Conservation (phyloP, 1,284 basidiomycete genomes). For the Pseudozyma hubeiensis region DNA sequence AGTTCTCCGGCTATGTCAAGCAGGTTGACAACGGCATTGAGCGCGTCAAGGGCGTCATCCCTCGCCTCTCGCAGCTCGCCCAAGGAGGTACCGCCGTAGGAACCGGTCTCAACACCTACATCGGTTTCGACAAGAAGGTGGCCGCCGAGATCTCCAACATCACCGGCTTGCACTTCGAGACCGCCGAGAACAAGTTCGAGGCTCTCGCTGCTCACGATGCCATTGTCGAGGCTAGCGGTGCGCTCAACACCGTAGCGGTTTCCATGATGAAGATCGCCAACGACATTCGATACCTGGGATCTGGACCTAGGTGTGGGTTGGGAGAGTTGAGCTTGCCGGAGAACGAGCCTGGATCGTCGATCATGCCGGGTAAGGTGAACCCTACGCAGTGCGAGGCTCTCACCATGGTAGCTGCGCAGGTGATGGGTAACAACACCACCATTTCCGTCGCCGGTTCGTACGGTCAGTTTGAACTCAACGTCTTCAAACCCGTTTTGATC, state of each 20-base stretch:
- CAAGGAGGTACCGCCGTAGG: conserved; percentile 99
- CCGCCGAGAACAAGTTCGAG: conserved; percentile 99
- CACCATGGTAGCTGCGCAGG: conserved; percentile 98
- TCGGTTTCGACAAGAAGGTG: conserved; percentile 94
- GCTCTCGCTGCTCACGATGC: conserved; percentile 97
- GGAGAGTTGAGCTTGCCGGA: conserved; percentile 95
- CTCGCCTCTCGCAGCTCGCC: conserved; percentile 88
- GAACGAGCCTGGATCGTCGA: conserved; percentile 98
- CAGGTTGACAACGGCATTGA: conserved; percentile 92
- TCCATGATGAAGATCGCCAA: conserved; percentile 99
- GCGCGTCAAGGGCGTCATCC: conserved; percentile 83
- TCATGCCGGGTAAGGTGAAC: conserved; percentile 99
- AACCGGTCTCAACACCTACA: conserved; percentile 93
- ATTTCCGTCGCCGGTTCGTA: conserved; percentile 93
- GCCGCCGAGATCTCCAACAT: conserved; percentile 92
- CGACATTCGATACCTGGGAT: conserved; percentile 97
- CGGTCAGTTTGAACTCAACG: conserved; percentile 99
- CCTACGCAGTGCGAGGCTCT: conserved; percentile 97
- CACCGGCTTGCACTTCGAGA: conserved; percentile 90
- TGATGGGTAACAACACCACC: conserved; percentile 96
- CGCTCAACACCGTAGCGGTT: conserved; percentile 91
- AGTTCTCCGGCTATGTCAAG: conserved; percentile 98
- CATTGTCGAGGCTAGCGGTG: conserved; percentile 95
- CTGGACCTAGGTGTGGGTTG: conserved; percentile 95
- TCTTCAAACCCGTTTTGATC: conserved; percentile 99